Evolutionary conservation across 768 basidiomycete genomes (phyloP).

Genomic region (Calvatia gigantea): DNA sequence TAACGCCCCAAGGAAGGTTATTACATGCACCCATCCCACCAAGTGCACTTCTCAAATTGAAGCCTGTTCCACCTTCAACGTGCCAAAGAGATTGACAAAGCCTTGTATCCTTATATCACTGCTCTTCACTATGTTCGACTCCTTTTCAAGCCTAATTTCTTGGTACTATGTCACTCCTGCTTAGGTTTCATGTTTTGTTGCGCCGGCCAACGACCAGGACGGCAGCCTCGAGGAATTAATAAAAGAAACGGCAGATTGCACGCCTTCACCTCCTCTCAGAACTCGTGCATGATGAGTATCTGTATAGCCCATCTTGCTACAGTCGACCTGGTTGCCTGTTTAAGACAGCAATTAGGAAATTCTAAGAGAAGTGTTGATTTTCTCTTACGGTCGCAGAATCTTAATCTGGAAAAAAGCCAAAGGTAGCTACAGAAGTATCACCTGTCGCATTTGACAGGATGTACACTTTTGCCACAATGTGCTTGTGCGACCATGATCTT

Average conservation of each 20-base stretch:
- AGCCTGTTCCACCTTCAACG: no score
- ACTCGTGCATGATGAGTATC: background rate
- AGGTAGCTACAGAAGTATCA: background rate
- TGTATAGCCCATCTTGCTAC: background rate
- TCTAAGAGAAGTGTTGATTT: background rate
- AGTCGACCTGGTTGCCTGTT: background rate
- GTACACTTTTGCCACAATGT: slow-evolving; percentile 3
- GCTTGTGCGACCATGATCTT: slow-evolving; percentile 7
- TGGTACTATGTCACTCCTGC: background rate
- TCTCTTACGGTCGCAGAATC: background rate
- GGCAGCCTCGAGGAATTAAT: slow-evolving; percentile 7
- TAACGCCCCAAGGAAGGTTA: no score
- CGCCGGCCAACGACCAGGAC: no score
- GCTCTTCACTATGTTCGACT: background rate
- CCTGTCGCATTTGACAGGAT: background rate
- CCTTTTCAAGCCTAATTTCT: background rate
- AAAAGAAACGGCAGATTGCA: background rate
- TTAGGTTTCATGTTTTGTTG: background rate
- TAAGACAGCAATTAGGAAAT: background rate
- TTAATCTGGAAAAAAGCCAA: background rate
- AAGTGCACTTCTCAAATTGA: no score
- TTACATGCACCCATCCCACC: no score
- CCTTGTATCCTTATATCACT: background rate
- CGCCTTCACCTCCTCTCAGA: background rate
- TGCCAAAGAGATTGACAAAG: no score